Conservation (phyloP, 1,284 basidiomycete species). For the Exsudoporus floridanus region DNA sequence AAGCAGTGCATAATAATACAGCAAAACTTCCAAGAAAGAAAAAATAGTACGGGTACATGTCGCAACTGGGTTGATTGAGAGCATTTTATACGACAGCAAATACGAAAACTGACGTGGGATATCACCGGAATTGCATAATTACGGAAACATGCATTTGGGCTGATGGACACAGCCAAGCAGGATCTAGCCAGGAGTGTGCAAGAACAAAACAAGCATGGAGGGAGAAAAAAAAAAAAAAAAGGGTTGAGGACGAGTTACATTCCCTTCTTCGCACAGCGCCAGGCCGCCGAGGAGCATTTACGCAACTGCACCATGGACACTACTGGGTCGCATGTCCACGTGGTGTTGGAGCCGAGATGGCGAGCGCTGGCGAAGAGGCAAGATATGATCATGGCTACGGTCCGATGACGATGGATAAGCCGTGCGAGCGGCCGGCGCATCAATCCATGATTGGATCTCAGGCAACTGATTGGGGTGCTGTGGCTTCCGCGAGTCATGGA, state of each 20-base stretch:
- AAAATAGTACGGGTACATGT: constrained; percentile 26
- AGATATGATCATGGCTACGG: constrained; percentile 30
- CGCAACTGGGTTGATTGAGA: constrained; percentile 13
- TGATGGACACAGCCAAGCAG: constrained; percentile 9
- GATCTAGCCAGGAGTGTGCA: constrained; percentile 21
- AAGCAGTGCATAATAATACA: constrained; percentile 29
- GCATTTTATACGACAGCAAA: constrained; percentile 31
- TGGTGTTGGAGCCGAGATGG: constrained; percentile 36
- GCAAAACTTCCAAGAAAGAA: constrained; percentile 34
- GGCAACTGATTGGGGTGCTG: constrained; percentile 36
- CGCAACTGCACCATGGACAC: constrained; percentile 34
- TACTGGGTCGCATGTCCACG: constrained; percentile 33
- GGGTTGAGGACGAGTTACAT: not conserved
- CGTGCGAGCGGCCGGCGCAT: constrained; percentile 33
- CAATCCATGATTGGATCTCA: constrained; percentile 39
- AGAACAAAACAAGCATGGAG: constrained; percentile 18
- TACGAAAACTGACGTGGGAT: constrained; percentile 19
- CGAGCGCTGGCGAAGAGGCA: constrained; percentile 35
- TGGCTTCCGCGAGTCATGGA: constrained; percentile 35
- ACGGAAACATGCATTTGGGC: constrained; percentile 13
- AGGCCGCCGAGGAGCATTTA: constrained; percentile 20
- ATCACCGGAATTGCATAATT: constrained; percentile 17
- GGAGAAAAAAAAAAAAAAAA: constrained; percentile 2
- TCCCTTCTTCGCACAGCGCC: constrained; percentile 18
- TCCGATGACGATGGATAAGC: constrained; percentile 33